phyloP scores from a whole-genome alignment of 768 basidiomycete genomes.

The Boletellus sp. region DNA sequence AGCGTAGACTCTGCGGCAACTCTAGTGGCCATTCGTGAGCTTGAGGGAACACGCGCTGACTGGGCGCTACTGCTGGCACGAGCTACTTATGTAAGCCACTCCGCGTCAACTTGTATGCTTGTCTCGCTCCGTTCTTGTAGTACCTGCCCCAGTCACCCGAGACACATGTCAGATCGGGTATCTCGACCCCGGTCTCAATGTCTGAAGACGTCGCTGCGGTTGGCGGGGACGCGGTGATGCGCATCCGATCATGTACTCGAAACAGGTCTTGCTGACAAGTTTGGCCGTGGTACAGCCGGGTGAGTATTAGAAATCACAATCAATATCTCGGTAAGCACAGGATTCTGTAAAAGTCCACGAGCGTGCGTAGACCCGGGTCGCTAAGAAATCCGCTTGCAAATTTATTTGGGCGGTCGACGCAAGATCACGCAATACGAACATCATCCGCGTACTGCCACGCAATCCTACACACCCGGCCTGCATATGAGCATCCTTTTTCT shows the following conservation, averaged over 20 bases:
- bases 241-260: background rate
- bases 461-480: background rate
- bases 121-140: background rate
- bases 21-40: conserved; percentile 60
- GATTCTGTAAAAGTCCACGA: background rate
- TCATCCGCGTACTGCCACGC: conserved; percentile 10
- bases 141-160: background rate
- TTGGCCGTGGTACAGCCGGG: background rate
- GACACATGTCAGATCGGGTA: background rate
- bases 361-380: background rate
- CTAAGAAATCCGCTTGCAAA: conserved; percentile 7
- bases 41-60: conserved; percentile 1
- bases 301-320: background rate
- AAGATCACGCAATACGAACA: conserved; percentile 33
- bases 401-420: conserved; percentile 15
- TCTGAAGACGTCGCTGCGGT: conserved; percentile 6
- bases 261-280: background rate
- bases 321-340: background rate
- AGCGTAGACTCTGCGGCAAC: conserved; percentile 84
- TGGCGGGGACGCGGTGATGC: background rate
- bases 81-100: conserved; percentile 16
- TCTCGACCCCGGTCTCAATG: background rate
- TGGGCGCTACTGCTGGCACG: too few relatives aligned
- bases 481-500: background rate
- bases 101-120: too few relatives aligned